Evolutionary conservation across 176 grass and related monocot genomes (phyloP).

Genomic region (Triticum aestivum): IWGSC_CS_RefSeq_v2.1 NC_057797.1:641421698-641422197

Average conservation of each 20-base stretch:
- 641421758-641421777: background rate
- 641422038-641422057: background rate
- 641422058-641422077: background rate
- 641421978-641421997: background rate
- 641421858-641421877: background rate
- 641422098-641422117: background rate
- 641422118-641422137: background rate
- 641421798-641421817: background rate
- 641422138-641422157: background rate
- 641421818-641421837: background rate
- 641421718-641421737: background rate
- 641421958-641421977: background rate
- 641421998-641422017: background rate
- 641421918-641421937: background rate
- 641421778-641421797: background rate
- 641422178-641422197: background rate
- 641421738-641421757: background rate
- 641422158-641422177: background rate
- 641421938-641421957: background rate
- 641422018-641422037: background rate
- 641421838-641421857: background rate
- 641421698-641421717: background rate
- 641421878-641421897: constrained; percentile 20
- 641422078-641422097: no score
- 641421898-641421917: background rate